phyloP scores from a whole-genome alignment of 1,284 basidiomycete species.

The Pyrrhoderma noxium region DNA sequence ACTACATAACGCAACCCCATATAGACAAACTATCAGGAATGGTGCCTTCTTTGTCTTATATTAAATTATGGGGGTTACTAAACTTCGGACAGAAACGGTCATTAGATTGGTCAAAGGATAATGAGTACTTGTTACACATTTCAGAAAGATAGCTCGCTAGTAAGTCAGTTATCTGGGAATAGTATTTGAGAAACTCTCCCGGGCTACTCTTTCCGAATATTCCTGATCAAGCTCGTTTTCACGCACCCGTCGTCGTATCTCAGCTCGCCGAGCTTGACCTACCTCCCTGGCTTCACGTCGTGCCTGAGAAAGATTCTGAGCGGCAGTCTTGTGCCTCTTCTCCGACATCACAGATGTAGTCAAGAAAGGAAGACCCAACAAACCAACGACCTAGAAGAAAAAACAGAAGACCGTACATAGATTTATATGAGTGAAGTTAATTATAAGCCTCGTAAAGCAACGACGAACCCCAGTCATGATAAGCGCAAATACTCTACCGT shows the following conservation, averaged over 20 bases:
- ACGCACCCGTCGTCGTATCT: slow-evolving; percentile 34
- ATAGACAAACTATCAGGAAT: too few relatives aligned
- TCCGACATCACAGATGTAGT: slow-evolving; percentile 19
- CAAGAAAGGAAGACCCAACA: slow-evolving; percentile 29
- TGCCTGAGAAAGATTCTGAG: slow-evolving; percentile 37
- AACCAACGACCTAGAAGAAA: slow-evolving; percentile 26
- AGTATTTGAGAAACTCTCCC: too few relatives aligned
- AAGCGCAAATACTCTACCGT: slow-evolving; percentile 37
- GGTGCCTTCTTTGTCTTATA: too few relatives aligned
- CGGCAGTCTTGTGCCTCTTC: slow-evolving; percentile 29
- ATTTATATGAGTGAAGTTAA: not conserved
- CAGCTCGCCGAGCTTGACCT: slow-evolving; percentile 33
- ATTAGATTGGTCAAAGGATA: too few relatives aligned
- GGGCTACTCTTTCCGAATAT: slow-evolving; percentile 1
- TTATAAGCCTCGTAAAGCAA: not conserved
- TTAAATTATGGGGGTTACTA: too few relatives aligned
- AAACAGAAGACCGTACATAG: too few relatives aligned
- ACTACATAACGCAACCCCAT: too few relatives aligned
- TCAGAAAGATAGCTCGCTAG: too few relatives aligned
- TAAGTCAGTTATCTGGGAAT: too few relatives aligned
- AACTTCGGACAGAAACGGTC: too few relatives aligned
- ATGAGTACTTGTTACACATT: too few relatives aligned
- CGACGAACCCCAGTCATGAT: slow-evolving; percentile 32
- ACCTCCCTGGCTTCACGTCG: slow-evolving; percentile 34
- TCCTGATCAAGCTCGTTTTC: slow-evolving; percentile 23